Conservation (phyloP, 2,329 filamentous ascomycete genomes). For the Arthroderma uncinatum region DNA sequence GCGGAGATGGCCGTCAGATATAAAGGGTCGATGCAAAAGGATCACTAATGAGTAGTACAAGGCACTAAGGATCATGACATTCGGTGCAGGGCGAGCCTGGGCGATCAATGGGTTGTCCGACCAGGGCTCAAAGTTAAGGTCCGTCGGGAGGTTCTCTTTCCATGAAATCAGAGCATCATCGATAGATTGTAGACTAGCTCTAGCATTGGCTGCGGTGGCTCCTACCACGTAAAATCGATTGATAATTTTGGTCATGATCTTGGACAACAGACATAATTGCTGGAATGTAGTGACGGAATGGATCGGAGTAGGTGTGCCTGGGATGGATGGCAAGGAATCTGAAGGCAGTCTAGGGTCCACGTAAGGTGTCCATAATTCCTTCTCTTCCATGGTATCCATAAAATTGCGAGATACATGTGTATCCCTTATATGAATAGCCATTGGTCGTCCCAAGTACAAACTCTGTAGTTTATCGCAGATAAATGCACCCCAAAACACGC, state of each 20-base stretch:
- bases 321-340: conserved; percentile 7
- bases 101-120: conserved; percentile 14
- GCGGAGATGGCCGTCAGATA: conserved; percentile 25
- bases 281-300: conserved; percentile 30
- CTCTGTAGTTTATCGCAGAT: conserved; percentile 44
- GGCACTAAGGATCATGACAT: conserved; percentile 25
- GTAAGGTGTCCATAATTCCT: conserved; percentile 21
- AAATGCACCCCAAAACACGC: conserved; percentile 29
- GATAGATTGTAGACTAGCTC: conserved; percentile 20
- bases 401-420: conserved; percentile 23
- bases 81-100: conserved; percentile 17
- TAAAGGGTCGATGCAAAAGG: conserved; percentile 37
- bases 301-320: conserved; percentile 13
- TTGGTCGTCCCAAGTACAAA: conserved; percentile 45
- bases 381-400: conserved; percentile 24
- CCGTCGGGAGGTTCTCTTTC: conserved; percentile 21
- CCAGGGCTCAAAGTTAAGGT: conserved; percentile 22
- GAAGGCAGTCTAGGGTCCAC: conserved; percentile 11
- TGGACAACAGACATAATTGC: conserved; percentile 26
- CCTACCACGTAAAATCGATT: conserved; percentile 26
- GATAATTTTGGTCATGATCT: conserved; percentile 31
- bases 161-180: conserved; percentile 21
- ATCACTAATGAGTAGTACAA: conserved; percentile 37
- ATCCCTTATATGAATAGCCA: conserved; percentile 24
- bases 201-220: conserved; percentile 20